Evolutionary conservation across 139 green algal species (phyloP), one percentile per base, ranked within the genome.

Genomic region (Chlamydomonas eustigma): DNA sequence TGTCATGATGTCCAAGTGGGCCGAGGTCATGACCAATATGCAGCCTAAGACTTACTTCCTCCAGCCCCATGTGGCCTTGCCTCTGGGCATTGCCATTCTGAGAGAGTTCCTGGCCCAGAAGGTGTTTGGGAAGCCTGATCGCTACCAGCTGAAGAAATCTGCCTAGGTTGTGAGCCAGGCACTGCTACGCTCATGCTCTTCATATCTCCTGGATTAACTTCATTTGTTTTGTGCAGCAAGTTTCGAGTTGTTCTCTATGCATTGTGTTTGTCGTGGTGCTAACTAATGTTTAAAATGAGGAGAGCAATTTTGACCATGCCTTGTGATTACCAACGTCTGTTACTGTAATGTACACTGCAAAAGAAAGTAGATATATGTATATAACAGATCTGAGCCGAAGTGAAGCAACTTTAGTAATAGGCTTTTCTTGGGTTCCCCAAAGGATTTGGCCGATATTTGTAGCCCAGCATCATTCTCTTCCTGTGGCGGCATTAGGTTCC

Each of bases 1-100:
- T 35, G 71, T 24, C 66, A 76, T 68, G 75, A 81, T 81, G 75
- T 3, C 72, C 72, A 84, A 89, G 81, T 96, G 92, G 92, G 93
- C 93, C 4, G 93, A 97, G 88, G 88, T 95, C 63, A 95, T 95
- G 89, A 97, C 93, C 64, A 89, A 85, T 88, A 96, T 97, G 90
- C 85, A 88, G 36, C 93, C 92, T 71, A 97, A 97, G 88, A 93
- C 90, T 34, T 96, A 97, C 84, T 96, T 97, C 85, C 87, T 97
- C 71, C 82, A 88, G 28, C 92, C 92, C n/a, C 83, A 95, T 58
- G 88, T 96, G 1, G 92, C 87, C 3, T 69, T 94, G 18, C 88
- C 87, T 5, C 78, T 97, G 67, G 88, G 86, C 71, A 87, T 93
- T 75, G 92, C 93, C 28, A 80, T 97, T 31, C 39, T 92, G 25